Evolutionary conservation across 352 stramenopile genomes (phyloP).

Genomic region (Pythium apleroticum): DNA sequence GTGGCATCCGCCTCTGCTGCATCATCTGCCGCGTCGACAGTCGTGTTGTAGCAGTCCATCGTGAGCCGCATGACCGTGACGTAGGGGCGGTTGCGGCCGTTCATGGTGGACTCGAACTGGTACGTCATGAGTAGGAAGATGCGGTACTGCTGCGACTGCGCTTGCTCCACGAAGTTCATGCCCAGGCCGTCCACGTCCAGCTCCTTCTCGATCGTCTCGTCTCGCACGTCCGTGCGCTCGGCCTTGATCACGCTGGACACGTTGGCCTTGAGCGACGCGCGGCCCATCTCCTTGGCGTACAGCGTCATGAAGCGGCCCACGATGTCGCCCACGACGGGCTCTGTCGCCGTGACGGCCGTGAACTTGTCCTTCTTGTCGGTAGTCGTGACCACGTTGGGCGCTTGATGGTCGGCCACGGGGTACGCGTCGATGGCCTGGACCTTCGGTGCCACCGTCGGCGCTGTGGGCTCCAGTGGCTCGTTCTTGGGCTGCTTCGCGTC

Average conservation of each 20-base stretch:
- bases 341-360: conserved; percentile 16
- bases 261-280: conserved; percentile 41
- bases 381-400: neutral
- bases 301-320: conserved; percentile 49
- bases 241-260: conserved; percentile 54
- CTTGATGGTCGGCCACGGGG: neutral
- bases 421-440: neutral
- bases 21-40: conserved; percentile 13
- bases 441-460: neutral
- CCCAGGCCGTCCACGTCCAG: conserved; percentile 32
- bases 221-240: conserved; percentile 39
- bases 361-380: conserved; percentile 22
- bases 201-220: conserved; percentile 45
- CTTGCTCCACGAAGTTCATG: conserved; percentile 42
- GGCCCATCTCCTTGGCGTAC: conserved; percentile 48
- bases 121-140: conserved; percentile 62
- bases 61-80: conserved; percentile 53
- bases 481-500: conserved; percentile 8
- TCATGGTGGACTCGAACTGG: conserved; percentile 56
- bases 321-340: conserved; percentile 36
- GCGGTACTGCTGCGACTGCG: conserved; percentile 42
- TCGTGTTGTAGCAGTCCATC: conserved; percentile 58
- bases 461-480: conserved; percentile 14
- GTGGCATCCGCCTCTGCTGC: neutral
- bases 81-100: conserved; percentile 50